Conservation (phyloP, 179 eudicot genomes). For the Camellia oleifera region DNA sequence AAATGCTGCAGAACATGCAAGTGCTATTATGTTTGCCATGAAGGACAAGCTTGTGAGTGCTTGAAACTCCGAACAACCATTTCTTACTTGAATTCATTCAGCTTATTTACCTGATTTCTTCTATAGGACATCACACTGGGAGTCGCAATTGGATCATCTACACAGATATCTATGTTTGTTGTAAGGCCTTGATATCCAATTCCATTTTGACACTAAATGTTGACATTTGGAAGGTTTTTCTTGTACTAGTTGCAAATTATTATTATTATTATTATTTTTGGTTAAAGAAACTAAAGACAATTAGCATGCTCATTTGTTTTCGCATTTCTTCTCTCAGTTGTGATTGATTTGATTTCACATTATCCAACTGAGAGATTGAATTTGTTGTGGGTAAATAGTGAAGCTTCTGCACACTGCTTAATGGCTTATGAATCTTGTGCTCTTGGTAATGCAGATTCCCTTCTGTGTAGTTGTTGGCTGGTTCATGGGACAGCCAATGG, state of each 20-base stretch:
- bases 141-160: conserved; percentile 94
- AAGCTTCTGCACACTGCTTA: not conserved
- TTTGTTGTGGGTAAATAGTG: not conserved
- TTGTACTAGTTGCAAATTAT: not conserved
- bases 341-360: not conserved
- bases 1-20: conserved; percentile 97
- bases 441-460: conserved; percentile 72
- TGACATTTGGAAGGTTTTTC: conserved; percentile 3
- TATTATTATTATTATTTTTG: not conserved
- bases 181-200: conserved; percentile 43
- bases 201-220: not conserved
- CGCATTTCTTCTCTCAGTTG: not conserved
- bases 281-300: not conserved
- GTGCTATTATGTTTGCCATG: conserved; percentile 96
- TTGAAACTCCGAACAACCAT: not conserved
- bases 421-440: conserved; percentile 10
- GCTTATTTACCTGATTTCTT: conserved; percentile 10
- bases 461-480: conserved; percentile 96
- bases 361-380: not conserved
- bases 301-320: not conserved
- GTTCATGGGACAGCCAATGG: conserved; percentile 94
- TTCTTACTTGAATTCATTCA: conserved; percentile 8
- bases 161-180: conserved; percentile 98
- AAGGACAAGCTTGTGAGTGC: conserved; percentile 90
- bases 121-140: conserved; percentile 87